These are phyloP conservation scores for Scutellaria baicalensis DNA, from an alignment of 257 asterid genomes.

Conservation along the genomic window DNA sequence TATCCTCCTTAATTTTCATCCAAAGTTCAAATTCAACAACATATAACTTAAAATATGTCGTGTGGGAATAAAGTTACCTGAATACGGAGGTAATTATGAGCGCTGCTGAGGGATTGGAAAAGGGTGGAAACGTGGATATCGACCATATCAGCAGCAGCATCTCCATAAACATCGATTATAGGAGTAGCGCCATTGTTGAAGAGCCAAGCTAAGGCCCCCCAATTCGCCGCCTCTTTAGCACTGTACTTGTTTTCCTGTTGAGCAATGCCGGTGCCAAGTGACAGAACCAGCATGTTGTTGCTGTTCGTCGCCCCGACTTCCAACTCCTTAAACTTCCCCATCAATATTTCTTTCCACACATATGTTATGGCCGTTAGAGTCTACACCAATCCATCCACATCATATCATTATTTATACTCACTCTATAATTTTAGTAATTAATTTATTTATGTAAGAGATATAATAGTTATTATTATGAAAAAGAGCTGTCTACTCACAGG, in stretches of 20 bases:
- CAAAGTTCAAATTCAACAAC: background rate
- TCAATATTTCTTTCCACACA: slow-evolving; percentile 30
- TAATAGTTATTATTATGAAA: no score
- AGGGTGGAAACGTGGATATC: slow-evolving; percentile 59
- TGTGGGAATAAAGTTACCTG: no score
- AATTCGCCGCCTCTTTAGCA: slow-evolving; percentile 23
- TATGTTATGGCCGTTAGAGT: slow-evolving; percentile 37
- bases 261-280: slow-evolving; percentile 45
- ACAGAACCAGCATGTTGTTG: slow-evolving; percentile 37
- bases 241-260: slow-evolving; percentile 35
- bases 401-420: no score
- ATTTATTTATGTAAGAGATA: no score
- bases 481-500: slow-evolving; percentile 53
- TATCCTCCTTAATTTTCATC: slow-evolving; percentile 35
- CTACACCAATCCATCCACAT: background rate
- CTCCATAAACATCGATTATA: slow-evolving; percentile 28
- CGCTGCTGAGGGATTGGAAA: slow-evolving; percentile 33
- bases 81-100: slow-evolving; percentile 44
- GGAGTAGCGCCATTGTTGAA: slow-evolving; percentile 41
- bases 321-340: slow-evolving; percentile 19
- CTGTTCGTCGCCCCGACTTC: slow-evolving; percentile 28
- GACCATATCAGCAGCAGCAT: slow-evolving; percentile 48
- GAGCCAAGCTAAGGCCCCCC: slow-evolving; percentile 53
- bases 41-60: no score
- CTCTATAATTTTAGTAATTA: no score